phyloP scores from a whole-genome alignment of 805 yeast species.

The Ogataea trehalophila region DNA sequence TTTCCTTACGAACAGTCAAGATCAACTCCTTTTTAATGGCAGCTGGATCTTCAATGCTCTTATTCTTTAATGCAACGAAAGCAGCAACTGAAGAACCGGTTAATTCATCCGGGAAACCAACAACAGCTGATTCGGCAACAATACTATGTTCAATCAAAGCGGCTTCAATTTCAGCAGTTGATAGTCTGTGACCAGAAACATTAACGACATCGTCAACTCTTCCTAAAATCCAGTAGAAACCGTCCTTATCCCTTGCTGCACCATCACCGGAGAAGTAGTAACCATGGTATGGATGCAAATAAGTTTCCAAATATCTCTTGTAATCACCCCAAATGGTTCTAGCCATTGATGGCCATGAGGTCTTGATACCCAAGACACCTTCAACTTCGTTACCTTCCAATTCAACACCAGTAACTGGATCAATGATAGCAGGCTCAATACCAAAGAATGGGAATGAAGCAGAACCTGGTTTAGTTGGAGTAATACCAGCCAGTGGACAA shows the following conservation, averaged over 20 bases:
- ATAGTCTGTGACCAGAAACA: slow-evolving; percentile 94
- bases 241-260: slow-evolving; percentile 95
- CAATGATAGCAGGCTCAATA: slow-evolving; percentile 82
- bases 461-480: slow-evolving; percentile 95
- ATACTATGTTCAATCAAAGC: slow-evolving; percentile 73
- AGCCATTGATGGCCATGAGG: slow-evolving; percentile 98
- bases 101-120: slow-evolving; percentile 89
- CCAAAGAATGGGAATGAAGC: slow-evolving; percentile 98
- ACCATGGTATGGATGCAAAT: slow-evolving; percentile 88
- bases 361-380: slow-evolving; percentile 88
- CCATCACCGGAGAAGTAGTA: slow-evolving; percentile 97
- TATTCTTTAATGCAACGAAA: slow-evolving; percentile 77
- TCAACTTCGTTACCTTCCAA: slow-evolving; percentile 85
- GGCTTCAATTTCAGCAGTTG: slow-evolving; percentile 98
- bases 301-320: slow-evolving; percentile 81
- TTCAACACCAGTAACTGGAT: slow-evolving; percentile 88
- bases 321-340: slow-evolving; percentile 92
- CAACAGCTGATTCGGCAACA: slow-evolving; percentile 95
- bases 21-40: slow-evolving; percentile 59
- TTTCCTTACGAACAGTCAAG: slow-evolving; percentile 68
- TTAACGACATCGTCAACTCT: slow-evolving; percentile 98
- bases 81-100: slow-evolving; percentile 98
- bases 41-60: slow-evolving; percentile 40
- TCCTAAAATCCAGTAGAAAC: slow-evolving; percentile 96
- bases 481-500: slow-evolving; percentile 91